Evolutionary conservation across 352 stramenopile species (phyloP).

Genomic region (Pythium dissotocum): DNA sequence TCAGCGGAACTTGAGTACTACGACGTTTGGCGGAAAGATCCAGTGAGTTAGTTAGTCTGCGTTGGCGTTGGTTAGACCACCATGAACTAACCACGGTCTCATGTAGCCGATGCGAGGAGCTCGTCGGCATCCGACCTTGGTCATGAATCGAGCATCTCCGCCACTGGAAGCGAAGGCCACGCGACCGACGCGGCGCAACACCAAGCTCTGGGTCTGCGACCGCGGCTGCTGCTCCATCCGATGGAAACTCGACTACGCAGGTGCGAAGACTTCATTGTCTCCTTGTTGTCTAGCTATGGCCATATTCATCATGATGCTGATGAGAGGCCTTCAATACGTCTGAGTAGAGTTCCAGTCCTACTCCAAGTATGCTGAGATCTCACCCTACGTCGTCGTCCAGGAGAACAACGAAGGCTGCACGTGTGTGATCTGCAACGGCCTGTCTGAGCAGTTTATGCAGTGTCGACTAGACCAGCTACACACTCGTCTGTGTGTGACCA

Average conservation of each 20-base stretch:
- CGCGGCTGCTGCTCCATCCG: slow-evolving; percentile 69
- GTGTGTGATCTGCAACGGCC: slow-evolving; percentile 63
- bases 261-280: slow-evolving; percentile 20
- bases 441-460: slow-evolving; percentile 35
- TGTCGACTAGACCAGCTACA: slow-evolving; percentile 27
- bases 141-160: slow-evolving; percentile 9
- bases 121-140: slow-evolving; percentile 14
- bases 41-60: slow-evolving; percentile 13
- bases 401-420: slow-evolving; percentile 48
- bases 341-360: slow-evolving; percentile 56
- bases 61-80: not conserved
- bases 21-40: slow-evolving; percentile 43
- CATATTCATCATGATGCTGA: too few relatives aligned
- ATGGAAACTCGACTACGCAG: slow-evolving; percentile 75
- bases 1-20: slow-evolving; percentile 64
- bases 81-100: slow-evolving; percentile 8
- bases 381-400: slow-evolving; percentile 66
- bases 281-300: slow-evolving; percentile 4
- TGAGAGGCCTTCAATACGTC: too few relatives aligned
- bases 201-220: slow-evolving; percentile 63
- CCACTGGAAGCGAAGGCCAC: not conserved
- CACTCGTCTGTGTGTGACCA: slow-evolving; percentile 4
- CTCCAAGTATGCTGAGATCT: slow-evolving; percentile 62
- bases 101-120: slow-evolving; percentile 12
- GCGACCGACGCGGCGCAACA: slow-evolving; percentile 25